Conservation (phyloP, 139 green algal genomes). For the Diplosphaera chodatii region DNA sequence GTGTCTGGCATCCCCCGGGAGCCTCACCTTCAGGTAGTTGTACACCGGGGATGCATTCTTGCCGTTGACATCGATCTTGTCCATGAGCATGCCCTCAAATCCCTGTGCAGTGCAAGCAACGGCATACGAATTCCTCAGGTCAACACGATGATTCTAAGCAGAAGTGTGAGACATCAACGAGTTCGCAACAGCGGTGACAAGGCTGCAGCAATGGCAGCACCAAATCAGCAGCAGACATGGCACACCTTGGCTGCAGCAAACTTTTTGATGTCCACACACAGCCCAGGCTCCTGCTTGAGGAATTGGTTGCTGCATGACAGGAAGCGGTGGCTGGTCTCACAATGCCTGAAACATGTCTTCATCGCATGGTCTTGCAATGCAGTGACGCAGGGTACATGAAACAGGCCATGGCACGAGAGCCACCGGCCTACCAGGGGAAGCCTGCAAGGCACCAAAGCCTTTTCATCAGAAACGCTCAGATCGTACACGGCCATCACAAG, state of each 20-base stretch:
- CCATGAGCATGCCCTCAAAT: constrained; percentile 21
- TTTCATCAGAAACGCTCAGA: too few species aligned
- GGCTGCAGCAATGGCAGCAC: too few species aligned
- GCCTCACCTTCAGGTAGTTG: constrained; percentile 12
- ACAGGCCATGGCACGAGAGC: background rate
- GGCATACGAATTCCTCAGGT: background rate
- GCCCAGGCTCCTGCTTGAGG: constrained; percentile 31
- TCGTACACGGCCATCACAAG: too few species aligned
- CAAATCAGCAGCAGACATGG: background rate
- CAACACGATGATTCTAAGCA: background rate
- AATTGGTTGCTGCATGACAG: constrained; percentile 28
- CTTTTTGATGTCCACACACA: constrained; percentile 21
- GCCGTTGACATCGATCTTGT: constrained; percentile 27
- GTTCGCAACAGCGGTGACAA: background rate
- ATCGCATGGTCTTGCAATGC: background rate
- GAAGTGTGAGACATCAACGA: background rate
- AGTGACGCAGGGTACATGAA: background rate
- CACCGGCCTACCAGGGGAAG: constrained; percentile 37
- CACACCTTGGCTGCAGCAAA: constrained; percentile 16
- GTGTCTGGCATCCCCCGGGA: too few species aligned
- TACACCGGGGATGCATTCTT: constrained; percentile 11
- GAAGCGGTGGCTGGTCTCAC: background rate
- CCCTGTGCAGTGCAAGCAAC: background rate
- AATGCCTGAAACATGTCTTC: background rate
- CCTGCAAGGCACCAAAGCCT: too few species aligned